Percentiles rank a stretch among this genome's conserved stretches.
Conservation (phyloP, 345 rosid genomes). For the Psidium guajava region DNA sequence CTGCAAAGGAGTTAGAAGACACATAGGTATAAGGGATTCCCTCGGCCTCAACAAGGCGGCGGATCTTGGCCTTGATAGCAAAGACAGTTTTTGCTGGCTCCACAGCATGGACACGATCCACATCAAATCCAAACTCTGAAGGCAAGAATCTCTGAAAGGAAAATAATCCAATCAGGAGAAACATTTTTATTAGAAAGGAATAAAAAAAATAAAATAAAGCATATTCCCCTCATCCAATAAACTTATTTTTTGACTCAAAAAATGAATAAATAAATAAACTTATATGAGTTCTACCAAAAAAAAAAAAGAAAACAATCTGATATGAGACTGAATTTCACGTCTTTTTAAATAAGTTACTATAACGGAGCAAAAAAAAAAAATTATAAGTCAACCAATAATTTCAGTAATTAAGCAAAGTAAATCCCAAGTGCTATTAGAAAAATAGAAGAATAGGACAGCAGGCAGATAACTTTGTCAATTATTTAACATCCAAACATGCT, state of each 20-base stretch:
- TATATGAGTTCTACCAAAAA: too few relatives aligned
- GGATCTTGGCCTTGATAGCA: not conserved
- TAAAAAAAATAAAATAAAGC: not conserved
- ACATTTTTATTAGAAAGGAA: not conserved
- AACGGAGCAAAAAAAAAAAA: not conserved
- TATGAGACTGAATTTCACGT: too few relatives aligned
- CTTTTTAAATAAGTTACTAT: too few relatives aligned
- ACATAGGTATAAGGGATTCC: constrained; percentile 7
- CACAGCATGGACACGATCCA: not conserved
- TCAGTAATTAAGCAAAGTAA: not conserved
- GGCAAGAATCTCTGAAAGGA: constrained; percentile 3
- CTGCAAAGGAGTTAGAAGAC: not conserved
- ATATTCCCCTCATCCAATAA: not conserved
- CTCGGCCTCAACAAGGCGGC: not conserved
- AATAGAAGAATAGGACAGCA: not conserved
- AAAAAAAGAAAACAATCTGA: too few relatives aligned
- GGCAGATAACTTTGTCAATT: not conserved
- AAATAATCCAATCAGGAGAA: not conserved
- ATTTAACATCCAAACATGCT: not conserved
- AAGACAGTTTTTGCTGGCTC: not conserved
- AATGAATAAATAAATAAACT: too few relatives aligned
- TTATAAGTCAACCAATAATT: not conserved
- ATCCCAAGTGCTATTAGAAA: not conserved
- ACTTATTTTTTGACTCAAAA: too few relatives aligned
- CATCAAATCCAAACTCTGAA: constrained; percentile 4